Evolutionary conservation across 2,329 filamentous ascomycete genomes (phyloP).

Genomic region (Aureobasidium lini): DNA sequence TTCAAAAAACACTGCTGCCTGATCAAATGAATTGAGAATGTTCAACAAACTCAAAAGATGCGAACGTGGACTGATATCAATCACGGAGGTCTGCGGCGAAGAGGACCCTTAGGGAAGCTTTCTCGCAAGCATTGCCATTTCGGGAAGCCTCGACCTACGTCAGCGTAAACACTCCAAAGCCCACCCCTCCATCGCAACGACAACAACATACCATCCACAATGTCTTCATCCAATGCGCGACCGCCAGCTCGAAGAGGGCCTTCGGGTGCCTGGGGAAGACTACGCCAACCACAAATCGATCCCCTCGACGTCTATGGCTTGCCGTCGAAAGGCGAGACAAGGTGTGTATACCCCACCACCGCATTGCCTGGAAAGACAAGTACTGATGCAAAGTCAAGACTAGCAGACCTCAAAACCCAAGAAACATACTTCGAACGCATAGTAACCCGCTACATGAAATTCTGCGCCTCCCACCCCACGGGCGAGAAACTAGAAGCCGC

Average conservation of each 20-base stretch:
- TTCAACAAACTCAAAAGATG: background rate
- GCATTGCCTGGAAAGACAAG: too few relatives aligned
- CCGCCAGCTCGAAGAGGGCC: conserved; percentile 27
- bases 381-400: conserved; percentile 23
- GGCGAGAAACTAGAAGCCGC: conserved; percentile 66
- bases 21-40: too few relatives aligned
- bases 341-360: conserved; percentile 43
- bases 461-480: conserved; percentile 68
- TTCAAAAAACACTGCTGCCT: background rate
- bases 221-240: conserved; percentile 18
- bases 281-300: conserved; percentile 69
- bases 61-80: background rate
- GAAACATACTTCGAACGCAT: conserved; percentile 83
- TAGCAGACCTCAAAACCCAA: conserved; percentile 63
- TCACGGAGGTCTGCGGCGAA: background rate
- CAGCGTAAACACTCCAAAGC: conserved; percentile 1
- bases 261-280: conserved; percentile 58
- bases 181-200: conserved; percentile 15
- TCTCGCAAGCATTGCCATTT: background rate
- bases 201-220: conserved; percentile 13
- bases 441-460: conserved; percentile 79
- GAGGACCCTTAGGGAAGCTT: background rate
- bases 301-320: conserved; percentile 74
- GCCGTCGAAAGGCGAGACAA: conserved; percentile 83
- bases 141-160: conserved; percentile 13